A percentile compares a stretch with the other conserved stretches of the same genome.
Conservation (phyloP, 1,284 basidiomycete species). For the Paramarasmius palmivorus region DNA sequence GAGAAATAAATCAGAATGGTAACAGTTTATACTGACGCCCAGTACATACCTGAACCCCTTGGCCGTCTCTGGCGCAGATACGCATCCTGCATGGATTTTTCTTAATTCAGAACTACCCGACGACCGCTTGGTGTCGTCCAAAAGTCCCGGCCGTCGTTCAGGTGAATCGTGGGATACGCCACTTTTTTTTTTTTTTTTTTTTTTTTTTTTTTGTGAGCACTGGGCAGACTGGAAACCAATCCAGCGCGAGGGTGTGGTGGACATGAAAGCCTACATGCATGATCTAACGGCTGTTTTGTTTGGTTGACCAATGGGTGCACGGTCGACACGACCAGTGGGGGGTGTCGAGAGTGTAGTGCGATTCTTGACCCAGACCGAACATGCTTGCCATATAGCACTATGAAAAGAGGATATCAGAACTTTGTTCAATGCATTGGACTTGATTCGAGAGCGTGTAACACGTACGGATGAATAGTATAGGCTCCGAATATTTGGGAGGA, state of each 20-base stretch:
- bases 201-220: slow-evolving; percentile 70
- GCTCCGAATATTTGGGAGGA: slow-evolving; percentile 81
- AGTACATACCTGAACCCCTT: slow-evolving; percentile 58
- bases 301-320: slow-evolving; percentile 56
- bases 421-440: slow-evolving; percentile 6
- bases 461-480: slow-evolving; percentile 76
- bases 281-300: slow-evolving; percentile 72
- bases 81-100: slow-evolving; percentile 77
- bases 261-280: slow-evolving; percentile 67
- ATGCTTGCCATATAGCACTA: slow-evolving; percentile 78
- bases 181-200: no score
- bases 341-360: slow-evolving; percentile 57
- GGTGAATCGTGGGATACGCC: slow-evolving; percentile 76
- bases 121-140: slow-evolving; percentile 62
- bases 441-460: slow-evolving; percentile 40
- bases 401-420: slow-evolving; percentile 11
- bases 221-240: slow-evolving; percentile 76
- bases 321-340: slow-evolving; percentile 52
- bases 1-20: neutral
- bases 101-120: slow-evolving; percentile 63
- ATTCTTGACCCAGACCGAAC: slow-evolving; percentile 85
- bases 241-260: slow-evolving; percentile 61
- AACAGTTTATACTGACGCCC: neutral
- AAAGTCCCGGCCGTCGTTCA: slow-evolving; percentile 66
- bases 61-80: slow-evolving; percentile 73